These are phyloP conservation scores for Sistotremastrum niveocremeum DNA, from an alignment of 768 basidiomycete genomes.

Conservation along the genomic window DNA sequence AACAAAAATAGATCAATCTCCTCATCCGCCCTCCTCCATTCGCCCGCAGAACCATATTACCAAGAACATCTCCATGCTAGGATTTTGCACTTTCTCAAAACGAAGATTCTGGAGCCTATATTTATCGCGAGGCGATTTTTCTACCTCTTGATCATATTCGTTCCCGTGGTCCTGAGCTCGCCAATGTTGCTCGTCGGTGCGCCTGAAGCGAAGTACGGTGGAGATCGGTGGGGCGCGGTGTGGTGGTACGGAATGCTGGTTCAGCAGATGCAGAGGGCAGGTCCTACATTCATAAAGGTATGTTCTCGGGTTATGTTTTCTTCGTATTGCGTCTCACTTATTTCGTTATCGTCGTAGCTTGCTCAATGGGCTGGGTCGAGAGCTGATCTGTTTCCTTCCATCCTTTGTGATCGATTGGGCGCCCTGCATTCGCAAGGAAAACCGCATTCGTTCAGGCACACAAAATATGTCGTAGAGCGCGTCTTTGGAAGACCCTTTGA, in stretches of 20 bases:
- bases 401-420: constrained; percentile 74
- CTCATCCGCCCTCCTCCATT: constrained; percentile 34
- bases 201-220: constrained; percentile 38
- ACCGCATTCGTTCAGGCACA: constrained; percentile 70
- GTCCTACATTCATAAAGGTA: constrained; percentile 96
- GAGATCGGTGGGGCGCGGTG: constrained; percentile 83
- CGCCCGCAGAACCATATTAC: constrained; percentile 49
- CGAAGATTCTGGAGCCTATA: constrained; percentile 71
- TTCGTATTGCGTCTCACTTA: constrained; percentile 4
- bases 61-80: constrained; percentile 26
- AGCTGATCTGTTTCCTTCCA: constrained; percentile 80
- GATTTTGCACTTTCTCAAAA: constrained; percentile 34
- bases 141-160: constrained; percentile 68
- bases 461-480: constrained; percentile 63
- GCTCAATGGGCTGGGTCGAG: constrained; percentile 98
- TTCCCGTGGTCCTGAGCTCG: constrained; percentile 70
- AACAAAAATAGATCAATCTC: constrained; percentile 6
- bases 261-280: constrained; percentile 81
- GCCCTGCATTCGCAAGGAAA: constrained; percentile 79
- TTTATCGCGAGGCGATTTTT: constrained; percentile 74
- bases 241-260: constrained; percentile 97
- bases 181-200: constrained; percentile 73
- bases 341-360: constrained; percentile 34
- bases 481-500: constrained; percentile 77
- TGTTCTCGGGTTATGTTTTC: constrained; percentile 7